A percentile compares a stretch with the other conserved stretches of the same genome.
Conservation (phyloP, 2,329 filamentous ascomycete genomes). For the Aspergillus sp. region DNA sequence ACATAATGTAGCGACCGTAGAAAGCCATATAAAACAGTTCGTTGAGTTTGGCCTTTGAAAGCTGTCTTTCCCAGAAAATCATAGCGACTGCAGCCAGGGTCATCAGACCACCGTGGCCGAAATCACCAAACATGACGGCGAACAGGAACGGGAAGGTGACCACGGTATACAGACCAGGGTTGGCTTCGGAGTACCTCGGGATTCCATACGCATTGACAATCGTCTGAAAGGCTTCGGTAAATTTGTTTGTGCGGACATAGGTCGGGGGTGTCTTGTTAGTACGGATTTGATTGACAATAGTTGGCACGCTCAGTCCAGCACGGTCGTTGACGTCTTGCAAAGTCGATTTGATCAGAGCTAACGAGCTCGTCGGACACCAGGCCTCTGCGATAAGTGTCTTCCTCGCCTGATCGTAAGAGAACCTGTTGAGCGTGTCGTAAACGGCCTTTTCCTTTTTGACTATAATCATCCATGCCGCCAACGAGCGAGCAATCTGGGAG, state of each 20-base stretch:
- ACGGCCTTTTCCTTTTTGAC: slow-evolving; percentile 98
- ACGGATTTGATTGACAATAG: slow-evolving; percentile 96
- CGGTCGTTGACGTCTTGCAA: slow-evolving; percentile 96
- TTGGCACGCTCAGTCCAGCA: slow-evolving; percentile 93
- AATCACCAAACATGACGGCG: slow-evolving; percentile 99
- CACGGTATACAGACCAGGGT: slow-evolving; percentile 91
- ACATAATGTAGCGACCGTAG: slow-evolving; percentile 96
- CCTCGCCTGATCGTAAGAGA: slow-evolving; percentile 93
- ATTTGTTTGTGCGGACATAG: slow-evolving; percentile 97
- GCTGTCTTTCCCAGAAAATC: slow-evolving; percentile 94
- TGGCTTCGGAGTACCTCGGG: slow-evolving; percentile 95
- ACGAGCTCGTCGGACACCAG: slow-evolving; percentile 92
- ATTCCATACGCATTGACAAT: slow-evolving; percentile 99
- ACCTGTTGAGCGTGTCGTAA: slow-evolving; percentile 92
- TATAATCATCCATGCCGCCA: slow-evolving; percentile 96
- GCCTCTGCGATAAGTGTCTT: slow-evolving; percentile 97
- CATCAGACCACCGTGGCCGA: slow-evolving; percentile 93
- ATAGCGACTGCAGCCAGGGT: slow-evolving; percentile 80
- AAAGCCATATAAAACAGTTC: slow-evolving; percentile 98
- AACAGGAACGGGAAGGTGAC: slow-evolving; percentile 99
- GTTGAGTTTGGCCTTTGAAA: slow-evolving; percentile 85
- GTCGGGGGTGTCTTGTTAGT: slow-evolving; percentile 98
- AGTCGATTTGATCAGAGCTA: slow-evolving; percentile 87
- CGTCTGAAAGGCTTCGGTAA: slow-evolving; percentile 96
- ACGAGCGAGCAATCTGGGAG: slow-evolving; percentile 86